Base-by-base conservation (phyloP, 805 yeast species). In the Torulaspora microellipsoides region DNA sequence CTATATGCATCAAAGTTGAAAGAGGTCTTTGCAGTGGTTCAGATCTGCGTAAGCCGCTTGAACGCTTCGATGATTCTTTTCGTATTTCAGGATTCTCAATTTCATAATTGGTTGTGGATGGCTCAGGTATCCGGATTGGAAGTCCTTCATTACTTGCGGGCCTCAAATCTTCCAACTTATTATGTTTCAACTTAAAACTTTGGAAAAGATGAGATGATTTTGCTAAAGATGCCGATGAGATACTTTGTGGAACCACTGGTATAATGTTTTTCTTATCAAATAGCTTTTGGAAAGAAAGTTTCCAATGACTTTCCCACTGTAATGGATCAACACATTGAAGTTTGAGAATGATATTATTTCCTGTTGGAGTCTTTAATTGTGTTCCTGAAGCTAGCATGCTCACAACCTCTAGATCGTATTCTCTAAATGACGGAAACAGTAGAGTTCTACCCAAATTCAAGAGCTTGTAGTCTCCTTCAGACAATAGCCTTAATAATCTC, bases 251-350 rank as follows among this genome's bases (percentile, higher is more conserved):
- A 10, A 40, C 29, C 8, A 43, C 32, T 5, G 38, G 43, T 13
- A 44, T 42, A 11, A 41, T 9, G 17, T 34, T 28, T n/a, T 43
- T 39, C 23, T 31, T 36, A 32, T 49, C 54, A 17, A 52, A 58
- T 13, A 52, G 35, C 13, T 42, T 40, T 15, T 50, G 41, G 23
- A 60, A 44, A 17, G 36, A 47, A 6, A 43, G 29, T 36, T 49
- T 54, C 66, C 66, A 62, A 31, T 52, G 43, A 1, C 45, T 39
- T 25, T 56, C 51, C 66, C 66, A 63, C 34, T 52, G 52, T 3
- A 55, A 23, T 8, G 54, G 34, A 43, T 56, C 59, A 8, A 53
- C 39, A 10, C 62, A 56, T 8, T 45, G 47, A 10, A 63, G 30
- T 14, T 44, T 39, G 20, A 63, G 35, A 11, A 20, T 15, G 1